These are phyloP conservation scores for Bipolaris bicolor DNA, from an alignment of 2,329 filamentous ascomycete genomes.

Conservation along the genomic window DNA sequence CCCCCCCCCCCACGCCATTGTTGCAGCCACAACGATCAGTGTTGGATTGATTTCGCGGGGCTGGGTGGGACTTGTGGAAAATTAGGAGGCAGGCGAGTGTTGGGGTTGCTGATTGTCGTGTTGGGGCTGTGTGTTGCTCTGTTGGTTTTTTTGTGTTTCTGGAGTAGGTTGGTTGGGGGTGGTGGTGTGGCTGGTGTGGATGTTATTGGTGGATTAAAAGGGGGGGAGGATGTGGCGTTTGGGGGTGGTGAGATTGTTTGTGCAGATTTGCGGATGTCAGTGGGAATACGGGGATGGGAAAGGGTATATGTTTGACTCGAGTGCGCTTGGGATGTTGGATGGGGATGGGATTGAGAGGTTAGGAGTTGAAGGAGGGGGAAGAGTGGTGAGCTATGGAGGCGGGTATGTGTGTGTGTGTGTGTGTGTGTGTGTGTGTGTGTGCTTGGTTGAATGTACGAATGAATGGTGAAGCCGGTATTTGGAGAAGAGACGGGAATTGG, in stretches of 20 bases:
- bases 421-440: not conserved
- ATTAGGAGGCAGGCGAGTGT: not conserved
- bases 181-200: too few relatives aligned
- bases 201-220: slow-evolving; percentile 14
- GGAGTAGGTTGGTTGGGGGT: too few relatives aligned
- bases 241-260: not conserved
- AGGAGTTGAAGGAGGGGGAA: not conserved
- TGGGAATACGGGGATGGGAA: not conserved
- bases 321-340: not conserved
- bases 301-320: not conserved
- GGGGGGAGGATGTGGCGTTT: not conserved
- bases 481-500: not conserved
- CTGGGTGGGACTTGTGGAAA: not conserved
- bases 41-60: not conserved
- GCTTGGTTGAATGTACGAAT: not conserved
- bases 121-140: not conserved
- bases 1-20: not conserved
- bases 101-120: not conserved
- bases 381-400: not conserved
- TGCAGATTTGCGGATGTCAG: not conserved
- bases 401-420: not conserved
- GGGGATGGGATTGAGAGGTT: not conserved
- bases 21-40: not conserved
- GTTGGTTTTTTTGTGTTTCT: not conserved
- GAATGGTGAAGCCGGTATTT: too few relatives aligned